Base-by-base conservation (phyloP, 140 eudicot species). In the Anethum foeniculum region DNA sequence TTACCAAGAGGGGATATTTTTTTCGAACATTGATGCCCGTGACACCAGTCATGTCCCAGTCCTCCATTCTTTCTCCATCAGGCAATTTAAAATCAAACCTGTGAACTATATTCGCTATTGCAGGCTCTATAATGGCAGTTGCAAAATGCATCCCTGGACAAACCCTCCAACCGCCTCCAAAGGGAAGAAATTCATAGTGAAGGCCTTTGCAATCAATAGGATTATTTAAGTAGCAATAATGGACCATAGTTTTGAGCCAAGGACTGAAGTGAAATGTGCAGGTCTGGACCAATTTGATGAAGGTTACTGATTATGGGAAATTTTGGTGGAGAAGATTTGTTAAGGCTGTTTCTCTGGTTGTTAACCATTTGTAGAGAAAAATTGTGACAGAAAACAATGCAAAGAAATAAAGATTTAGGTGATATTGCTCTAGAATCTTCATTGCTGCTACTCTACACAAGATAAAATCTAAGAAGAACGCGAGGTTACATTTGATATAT, bases 231-330 rank as follows among this genome's bases (percentile, higher is more conserved):
- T 12, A 47, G 44, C 82, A 82, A 34, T 28, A 82, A 13, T 14
- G 80, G 77, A 30, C 85, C 85, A 11, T 77, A 56, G 14, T 49
- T 77, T 23, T 51, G 34, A 48, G 85, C 65, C 21, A 82, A 14
- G 72, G 85, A 25, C 21, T 10, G 58, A 44, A 82, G 85, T 9
- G 82, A 64, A 15, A 47, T 81, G 79, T 82, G 82, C 3, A 68
- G 71, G 77, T 13, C 3, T 11, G 15, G 7, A 21, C 85, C 85
- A 2, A 82, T 43, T 23, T 77, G 82, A 79, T 82, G 85, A 32
- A 85, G 79, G 81, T 85, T 82, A 51, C 85, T 85, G 10, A 85
- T 85, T 28, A 47, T 47, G 13, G 52, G 18, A 47, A 47, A 14
- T 47, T 47, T 47, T 47, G 52, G 52, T 13, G 52, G 52, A 47